These are phyloP conservation scores for Bacterosira constricta DNA, from an alignment of 108 stramenopile species.

Conservation along the genomic window DNA sequence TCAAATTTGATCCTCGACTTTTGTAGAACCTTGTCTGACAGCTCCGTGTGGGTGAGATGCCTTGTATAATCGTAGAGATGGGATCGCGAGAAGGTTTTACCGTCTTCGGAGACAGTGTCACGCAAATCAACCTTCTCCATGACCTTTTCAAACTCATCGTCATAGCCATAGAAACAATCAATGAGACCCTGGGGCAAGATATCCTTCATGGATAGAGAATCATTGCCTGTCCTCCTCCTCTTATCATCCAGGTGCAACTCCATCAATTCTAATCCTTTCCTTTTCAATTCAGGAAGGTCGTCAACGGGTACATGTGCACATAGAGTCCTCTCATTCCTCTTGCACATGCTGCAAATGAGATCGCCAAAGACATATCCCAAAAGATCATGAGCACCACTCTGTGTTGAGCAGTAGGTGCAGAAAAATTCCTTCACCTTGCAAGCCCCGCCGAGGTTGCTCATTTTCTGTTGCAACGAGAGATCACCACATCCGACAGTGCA, in stretches of 20 bases:
- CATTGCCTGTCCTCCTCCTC: not conserved
- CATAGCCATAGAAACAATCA: not conserved
- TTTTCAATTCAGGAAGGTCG: not conserved
- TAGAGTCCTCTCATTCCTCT: not conserved
- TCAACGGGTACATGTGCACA: not conserved
- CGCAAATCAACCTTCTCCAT: too few species aligned
- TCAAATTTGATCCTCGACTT: too few species aligned
- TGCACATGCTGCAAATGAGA: not conserved
- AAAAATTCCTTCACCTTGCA: not conserved
- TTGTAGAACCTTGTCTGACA: too few species aligned
- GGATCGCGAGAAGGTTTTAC: too few species aligned
- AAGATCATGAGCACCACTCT: not conserved
- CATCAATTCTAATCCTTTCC: not conserved
- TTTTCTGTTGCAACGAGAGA: slow-evolving; percentile 3
- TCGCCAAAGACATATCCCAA: not conserved
- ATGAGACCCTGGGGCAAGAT: not conserved
- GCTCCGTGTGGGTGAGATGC: too few species aligned
- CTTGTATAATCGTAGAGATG: too few species aligned
- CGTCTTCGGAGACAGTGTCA: too few species aligned
- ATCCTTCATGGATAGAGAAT: not conserved
- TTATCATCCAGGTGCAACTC: not conserved
- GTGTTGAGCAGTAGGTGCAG: not conserved
- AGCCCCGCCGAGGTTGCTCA: not conserved
- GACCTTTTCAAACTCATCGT: not conserved
- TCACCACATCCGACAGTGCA: not conserved